These are phyloP conservation scores for Marchantia polymorpha DNA, from an alignment of 225 moss, liverwort and hornwort genomes.

Conservation along the genomic window DNA sequence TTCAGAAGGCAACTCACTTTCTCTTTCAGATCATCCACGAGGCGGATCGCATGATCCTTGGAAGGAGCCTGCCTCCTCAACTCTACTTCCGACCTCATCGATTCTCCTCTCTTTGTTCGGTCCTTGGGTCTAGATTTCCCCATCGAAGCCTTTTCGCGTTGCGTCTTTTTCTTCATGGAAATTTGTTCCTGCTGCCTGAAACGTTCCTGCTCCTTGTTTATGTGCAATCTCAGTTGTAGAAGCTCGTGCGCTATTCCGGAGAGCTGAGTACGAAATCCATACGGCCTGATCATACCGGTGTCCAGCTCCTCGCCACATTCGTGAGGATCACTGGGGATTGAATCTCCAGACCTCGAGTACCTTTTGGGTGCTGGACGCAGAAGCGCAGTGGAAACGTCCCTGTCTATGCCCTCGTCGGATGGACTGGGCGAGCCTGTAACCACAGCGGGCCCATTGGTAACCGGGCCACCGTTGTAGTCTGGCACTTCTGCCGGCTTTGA, in stretches of 20 bases:
- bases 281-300: not conserved
- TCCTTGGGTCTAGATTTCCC: not conserved
- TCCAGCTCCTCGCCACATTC: not conserved
- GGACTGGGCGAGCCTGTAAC: not conserved
- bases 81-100: not conserved
- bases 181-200: not conserved
- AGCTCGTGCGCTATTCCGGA: conserved; percentile 7
- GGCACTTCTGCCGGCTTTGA: not conserved
- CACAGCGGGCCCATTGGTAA: not conserved
- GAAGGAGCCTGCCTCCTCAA: not conserved
- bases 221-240: not conserved
- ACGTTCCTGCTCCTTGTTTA: conserved; percentile 10
- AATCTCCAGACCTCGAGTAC: not conserved
- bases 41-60: conserved; percentile 5
- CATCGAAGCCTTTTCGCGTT: not conserved
- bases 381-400: not conserved
- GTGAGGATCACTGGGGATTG: not conserved
- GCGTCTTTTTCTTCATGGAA: not conserved
- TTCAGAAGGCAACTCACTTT: conserved; percentile 5
- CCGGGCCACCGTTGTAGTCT: not conserved
- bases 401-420: not conserved
- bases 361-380: not conserved
- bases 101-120: not conserved
- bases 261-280: conserved; percentile 8
- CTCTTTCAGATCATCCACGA: not conserved